phyloP scores from a whole-genome alignment of 2,329 filamentous ascomycete genomes.

The Fusarium miscanthi region DNA sequence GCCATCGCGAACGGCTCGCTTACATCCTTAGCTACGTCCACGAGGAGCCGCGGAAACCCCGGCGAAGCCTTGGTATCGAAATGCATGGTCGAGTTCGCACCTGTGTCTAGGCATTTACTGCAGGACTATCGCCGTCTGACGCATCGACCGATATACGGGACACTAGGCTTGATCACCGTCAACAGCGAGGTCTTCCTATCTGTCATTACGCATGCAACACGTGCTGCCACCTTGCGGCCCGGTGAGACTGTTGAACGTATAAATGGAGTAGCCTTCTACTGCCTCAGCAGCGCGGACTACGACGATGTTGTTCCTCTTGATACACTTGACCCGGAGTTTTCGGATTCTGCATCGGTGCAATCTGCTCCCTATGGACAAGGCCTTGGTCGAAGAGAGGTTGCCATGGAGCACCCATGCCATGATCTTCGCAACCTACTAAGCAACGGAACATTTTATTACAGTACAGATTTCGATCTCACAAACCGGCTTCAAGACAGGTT shows the following conservation, averaged over 20 bases:
- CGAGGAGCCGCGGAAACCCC: slow-evolving; percentile 56
- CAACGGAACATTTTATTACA: slow-evolving; percentile 97
- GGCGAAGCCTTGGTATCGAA: slow-evolving; percentile 62
- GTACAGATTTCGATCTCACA: slow-evolving; percentile 96
- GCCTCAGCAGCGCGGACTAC: slow-evolving; percentile 86
- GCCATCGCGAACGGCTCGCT: slow-evolving; percentile 68
- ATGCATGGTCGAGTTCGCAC: slow-evolving; percentile 90
- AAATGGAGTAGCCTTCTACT: slow-evolving; percentile 89
- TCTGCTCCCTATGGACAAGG: slow-evolving; percentile 52
- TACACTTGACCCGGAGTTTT: slow-evolving; percentile 60
- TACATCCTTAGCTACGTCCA: slow-evolving; percentile 61
- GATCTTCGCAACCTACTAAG: slow-evolving; percentile 91
- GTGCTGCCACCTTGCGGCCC: slow-evolving; percentile 84
- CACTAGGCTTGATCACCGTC: slow-evolving; percentile 86
- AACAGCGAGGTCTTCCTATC: slow-evolving; percentile 89
- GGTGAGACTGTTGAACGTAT: slow-evolving; percentile 93
- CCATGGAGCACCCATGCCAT: slow-evolving; percentile 87
- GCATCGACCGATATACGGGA: slow-evolving; percentile 81
- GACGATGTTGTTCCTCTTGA: slow-evolving; percentile 77
- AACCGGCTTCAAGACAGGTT: slow-evolving; percentile 90
- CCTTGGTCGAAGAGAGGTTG: slow-evolving; percentile 73
- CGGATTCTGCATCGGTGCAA: slow-evolving; percentile 60
- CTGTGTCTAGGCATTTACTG: slow-evolving; percentile 72
- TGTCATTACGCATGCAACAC: slow-evolving; percentile 82
- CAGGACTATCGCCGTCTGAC: slow-evolving; percentile 81